Evolutionary conservation across 257 asterid species (phyloP), one percentile per base, ranked within the genome.

Genomic region (Verbascum thapsus): DNA sequence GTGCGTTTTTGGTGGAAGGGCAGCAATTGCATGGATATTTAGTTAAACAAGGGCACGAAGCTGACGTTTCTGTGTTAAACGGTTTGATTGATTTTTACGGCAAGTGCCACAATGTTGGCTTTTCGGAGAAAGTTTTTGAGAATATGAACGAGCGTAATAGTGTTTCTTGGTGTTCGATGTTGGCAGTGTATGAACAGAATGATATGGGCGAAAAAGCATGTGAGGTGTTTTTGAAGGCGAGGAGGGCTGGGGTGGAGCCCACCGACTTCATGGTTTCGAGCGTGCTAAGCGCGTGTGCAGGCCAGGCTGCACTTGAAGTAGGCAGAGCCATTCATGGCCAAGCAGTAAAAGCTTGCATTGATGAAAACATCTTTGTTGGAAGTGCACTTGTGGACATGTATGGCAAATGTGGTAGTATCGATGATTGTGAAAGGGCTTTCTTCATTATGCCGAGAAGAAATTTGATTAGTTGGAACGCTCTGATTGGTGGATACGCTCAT

Each of bases 321-420:
- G 96, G 98, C 52, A 78, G 87, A 66, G 80, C 73, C 8, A 72
- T 80, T 44, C 97, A 92, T 59, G 95, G 83, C 12, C 74, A 88
- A 41, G 95, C 88, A 3, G 91, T 83, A 41, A 92, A 92, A 76
- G 92, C 92, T 0, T 79, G 91, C 64, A 44, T 88, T 17, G 91
- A 83, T 41, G 74, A 65, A 48, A 78, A 85, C 70, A 61, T 87
- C 7, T 88, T 81, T 61, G 91, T 88, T 16, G 97, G 97, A 15
- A 92, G 97, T 69, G 95, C 96, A 0, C 79, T 92, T 16, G 96
- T 87, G 9, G 95, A 88, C 81, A 83, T 92, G 98, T 92, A 92
- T 41, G 98, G 91, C 0, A 88, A 89, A 59, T 92, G 96, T 70
- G 98, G 96, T 48, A 76, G 82, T 58, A 81, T 88, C 18, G 85